Evolutionary conservation across 441 rosid species (phyloP), one percentile per base, ranked within the genome.

Genomic region (Biscutella laevigata): DNA sequence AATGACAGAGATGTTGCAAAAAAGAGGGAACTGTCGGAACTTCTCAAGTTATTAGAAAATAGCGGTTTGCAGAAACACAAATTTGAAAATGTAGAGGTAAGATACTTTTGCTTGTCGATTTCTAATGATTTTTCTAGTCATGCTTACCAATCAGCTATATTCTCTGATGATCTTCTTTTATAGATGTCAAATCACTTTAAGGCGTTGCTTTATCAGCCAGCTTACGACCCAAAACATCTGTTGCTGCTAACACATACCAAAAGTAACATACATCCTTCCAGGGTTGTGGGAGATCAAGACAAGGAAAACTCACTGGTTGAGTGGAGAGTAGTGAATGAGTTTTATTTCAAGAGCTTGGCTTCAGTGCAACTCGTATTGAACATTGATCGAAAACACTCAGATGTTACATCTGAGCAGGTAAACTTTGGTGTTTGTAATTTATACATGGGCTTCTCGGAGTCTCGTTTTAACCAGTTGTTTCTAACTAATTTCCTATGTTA

Each of bases 351-450:
- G 68, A 84, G 99, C 74, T 58, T 81, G 53, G 86, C 83, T 59
- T 77, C 97, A 7, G 81, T 86, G 67, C 87, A 81, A 75, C 71
- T 81, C 56, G 51, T 89, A 74, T 85, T 70, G 49, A 77, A 67
- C 48, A 70, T 78, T 67, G 76, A 84, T 49, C 68, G 78, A 70
- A 83, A 78, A 65, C 87, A 74, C 62, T 73, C 73, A 21, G 97
- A 94, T 81, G 65, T 94, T 67, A 74, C 86, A 43, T 62, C 74
- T 52, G 94, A 89, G 59, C 91, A 84, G 97, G 99, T 86, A 17
- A 74, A 21, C 41, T 41, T 58, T 41, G 51, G 30, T 37, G 22
- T 58, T 44, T 36, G 48, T 45, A 55, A 44, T n/a, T 36, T 16
- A 11, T 37, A 26, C 35, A 3, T 37, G 40, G 39, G 45, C 24